Evolutionary conservation across 371 early-diverging fungal genomes (phyloP), one percentile per base, ranked within the genome.

Genomic region (Furculomyces boomerangus): DNA sequence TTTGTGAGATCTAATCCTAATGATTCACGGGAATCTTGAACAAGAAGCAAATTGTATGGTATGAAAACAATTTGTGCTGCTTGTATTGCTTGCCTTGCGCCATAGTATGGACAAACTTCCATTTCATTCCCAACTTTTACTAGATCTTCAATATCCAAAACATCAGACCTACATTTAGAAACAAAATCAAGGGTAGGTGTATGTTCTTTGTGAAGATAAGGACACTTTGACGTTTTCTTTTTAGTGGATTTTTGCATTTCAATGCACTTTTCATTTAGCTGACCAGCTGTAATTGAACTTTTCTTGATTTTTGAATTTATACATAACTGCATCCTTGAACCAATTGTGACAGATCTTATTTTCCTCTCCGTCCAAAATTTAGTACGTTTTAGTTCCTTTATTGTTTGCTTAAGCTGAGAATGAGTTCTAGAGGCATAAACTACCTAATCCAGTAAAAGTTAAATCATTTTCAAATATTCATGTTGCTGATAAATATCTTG

Each of bases 331-430:
- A 76, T 79, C 54, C 92, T 76, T n/a, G 88, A 87, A 7, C 86
- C 95, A 16, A 92, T 73, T 3, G 87, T 78, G 13, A 85, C 76
- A n/a, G 74, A 73, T 47, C 58, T 59, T 27, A 71, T 63, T 45
- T 67, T 72, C 3, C 76, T 60, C 18, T 76, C 57, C 1, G 76
- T 73, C 0, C 70, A 71, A 59, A 84, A 88, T 3, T 56, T 58
- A 1, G 97, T 93, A 59, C 83, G 89, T 60, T 79, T 74, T 1
- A 95, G 58, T 64, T 97, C 93, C 44, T 74, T 68, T 0, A 95
- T 73, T 58, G 96, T 86, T 58, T 98, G 99, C 14, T 80, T 71
- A 8, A 97, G 66, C 66, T 98, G 99, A 2, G 92, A 92, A 65
- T 96, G 97, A 18, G 95, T 90, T 48, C 90, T 75, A 13, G 89